phyloP scores from a whole-genome alignment of 1,139 yeast species.

The Hemisphaericaspora xylofermentans region DNA sequence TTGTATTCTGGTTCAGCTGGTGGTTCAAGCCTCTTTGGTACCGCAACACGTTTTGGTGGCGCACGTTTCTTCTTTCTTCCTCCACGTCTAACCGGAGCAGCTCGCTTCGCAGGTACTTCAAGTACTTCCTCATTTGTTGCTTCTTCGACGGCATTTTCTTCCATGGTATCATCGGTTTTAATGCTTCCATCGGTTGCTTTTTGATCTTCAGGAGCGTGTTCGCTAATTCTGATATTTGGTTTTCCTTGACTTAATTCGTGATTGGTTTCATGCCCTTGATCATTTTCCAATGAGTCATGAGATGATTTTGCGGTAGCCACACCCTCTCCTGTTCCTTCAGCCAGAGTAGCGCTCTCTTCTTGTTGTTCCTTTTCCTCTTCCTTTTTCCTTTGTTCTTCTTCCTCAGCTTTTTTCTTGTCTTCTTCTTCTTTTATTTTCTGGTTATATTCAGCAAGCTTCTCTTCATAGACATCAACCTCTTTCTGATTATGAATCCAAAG shows the following conservation, averaged over 20 bases:
- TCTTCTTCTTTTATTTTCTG: conserved; percentile 23
- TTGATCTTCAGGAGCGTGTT: not conserved
- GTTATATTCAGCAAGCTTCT: conserved; percentile 31
- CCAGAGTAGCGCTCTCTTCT: conserved; percentile 32
- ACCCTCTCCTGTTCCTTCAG: conserved; percentile 20
- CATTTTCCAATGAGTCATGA: too few species aligned
- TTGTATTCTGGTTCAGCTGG: conserved; percentile 43
- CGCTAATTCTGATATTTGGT: conserved; percentile 3
- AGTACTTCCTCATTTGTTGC: conserved; percentile 15
- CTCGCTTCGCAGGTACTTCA: conserved; percentile 17
- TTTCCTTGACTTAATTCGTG: conserved; percentile 4
- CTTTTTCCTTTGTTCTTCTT: conserved; percentile 20
- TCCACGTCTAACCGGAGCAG: conserved; percentile 22
- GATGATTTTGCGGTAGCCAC: too few species aligned
- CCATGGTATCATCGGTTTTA: conserved; percentile 5
- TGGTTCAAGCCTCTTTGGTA: conserved; percentile 23
- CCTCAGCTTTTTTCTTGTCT: conserved; percentile 27
- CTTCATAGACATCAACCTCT: conserved; percentile 51
- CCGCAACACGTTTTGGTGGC: conserved; percentile 20
- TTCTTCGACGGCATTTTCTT: conserved; percentile 8
- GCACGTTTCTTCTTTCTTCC: conserved; percentile 22
- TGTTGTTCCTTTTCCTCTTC: conserved; percentile 21
- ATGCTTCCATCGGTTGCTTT: not conserved
- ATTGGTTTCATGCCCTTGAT: not conserved
- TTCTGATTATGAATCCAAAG: conserved; percentile 56